phyloP scores from a whole-genome alignment of 805 yeast species.

The Yarrowia sp. region DNA sequence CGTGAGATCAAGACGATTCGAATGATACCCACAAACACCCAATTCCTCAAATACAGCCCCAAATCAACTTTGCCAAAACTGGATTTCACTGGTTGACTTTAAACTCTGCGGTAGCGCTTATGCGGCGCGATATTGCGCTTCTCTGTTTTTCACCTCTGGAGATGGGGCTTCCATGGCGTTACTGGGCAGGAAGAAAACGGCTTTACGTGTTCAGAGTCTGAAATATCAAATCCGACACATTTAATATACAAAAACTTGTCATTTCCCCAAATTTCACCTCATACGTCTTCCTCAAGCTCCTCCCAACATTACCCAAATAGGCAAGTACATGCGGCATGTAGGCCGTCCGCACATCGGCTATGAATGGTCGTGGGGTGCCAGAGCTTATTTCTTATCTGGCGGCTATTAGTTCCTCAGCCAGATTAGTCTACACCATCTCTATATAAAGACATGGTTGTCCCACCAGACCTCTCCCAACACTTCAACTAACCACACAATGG shows the following conservation, averaged over 20 bases:
- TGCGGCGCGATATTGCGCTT: conserved; percentile 14
- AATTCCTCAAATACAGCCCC: neutral
- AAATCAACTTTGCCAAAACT: neutral
- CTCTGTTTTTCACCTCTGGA: neutral
- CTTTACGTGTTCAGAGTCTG: neutral
- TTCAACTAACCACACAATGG: conserved; percentile 23
- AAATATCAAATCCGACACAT: neutral
- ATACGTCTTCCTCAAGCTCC: too few species aligned
- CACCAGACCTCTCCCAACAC: neutral
- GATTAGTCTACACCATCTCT: neutral
- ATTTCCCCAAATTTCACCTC: neutral
- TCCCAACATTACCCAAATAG: neutral
- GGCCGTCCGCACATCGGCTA: neutral
- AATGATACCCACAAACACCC: neutral
- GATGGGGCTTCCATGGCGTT: neutral
- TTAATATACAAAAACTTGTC: neutral
- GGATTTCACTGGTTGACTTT: neutral
- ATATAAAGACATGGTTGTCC: neutral
- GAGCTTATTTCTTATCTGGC: conserved; percentile 27
- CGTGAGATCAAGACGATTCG: neutral
- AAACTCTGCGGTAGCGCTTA: conserved; percentile 1
- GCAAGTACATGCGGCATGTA: conserved; percentile 11
- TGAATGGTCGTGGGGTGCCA: conserved; percentile 14
- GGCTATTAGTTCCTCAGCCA: conserved; percentile 10
- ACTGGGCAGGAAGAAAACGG: neutral